These are phyloP conservation scores for Boletus reticulatus DNA, from an alignment of 768 basidiomycete genomes.

Conservation along the genomic window DNA sequence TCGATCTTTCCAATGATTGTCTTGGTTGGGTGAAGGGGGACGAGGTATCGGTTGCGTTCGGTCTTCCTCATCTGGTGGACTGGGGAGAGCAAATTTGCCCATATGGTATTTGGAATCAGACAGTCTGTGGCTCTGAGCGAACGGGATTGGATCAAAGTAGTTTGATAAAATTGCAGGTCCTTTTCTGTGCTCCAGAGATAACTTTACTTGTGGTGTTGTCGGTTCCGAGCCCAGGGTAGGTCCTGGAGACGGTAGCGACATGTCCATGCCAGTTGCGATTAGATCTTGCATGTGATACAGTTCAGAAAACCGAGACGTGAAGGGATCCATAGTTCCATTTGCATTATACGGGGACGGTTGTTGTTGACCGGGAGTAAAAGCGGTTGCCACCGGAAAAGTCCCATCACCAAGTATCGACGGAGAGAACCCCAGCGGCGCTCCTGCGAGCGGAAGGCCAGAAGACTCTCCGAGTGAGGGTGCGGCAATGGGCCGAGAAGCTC, in stretches of 20 bases:
- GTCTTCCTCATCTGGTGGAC: conserved; percentile 55
- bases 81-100: conserved; percentile 73
- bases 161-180: conserved; percentile 20
- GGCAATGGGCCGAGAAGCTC: conserved; percentile 18
- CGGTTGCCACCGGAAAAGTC: conserved; percentile 21
- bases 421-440: conserved; percentile 34
- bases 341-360: conserved; percentile 30
- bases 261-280: conserved; percentile 37
- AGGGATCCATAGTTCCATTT: conserved; percentile 18
- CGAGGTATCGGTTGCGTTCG: conserved; percentile 27
- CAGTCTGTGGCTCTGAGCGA: conserved; percentile 57
- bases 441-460: conserved; percentile 32
- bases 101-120: conserved; percentile 71
- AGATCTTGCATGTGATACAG: conserved; percentile 24
- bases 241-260: conserved; percentile 51
- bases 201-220: conserved; percentile 51
- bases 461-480: conserved; percentile 15
- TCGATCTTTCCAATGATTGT: conserved; percentile 45
- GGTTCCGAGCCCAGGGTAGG: conserved; percentile 50
- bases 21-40: conserved; percentile 15
- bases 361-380: conserved; percentile 29
- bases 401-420: conserved; percentile 32
- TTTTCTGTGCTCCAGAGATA: conserved; percentile 32
- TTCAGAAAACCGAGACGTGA: conserved; percentile 22
- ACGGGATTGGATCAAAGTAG: conserved; percentile 73